phyloP scores from a whole-genome alignment of 768 basidiomycete genomes.

The Suillus subaureus region DNA sequence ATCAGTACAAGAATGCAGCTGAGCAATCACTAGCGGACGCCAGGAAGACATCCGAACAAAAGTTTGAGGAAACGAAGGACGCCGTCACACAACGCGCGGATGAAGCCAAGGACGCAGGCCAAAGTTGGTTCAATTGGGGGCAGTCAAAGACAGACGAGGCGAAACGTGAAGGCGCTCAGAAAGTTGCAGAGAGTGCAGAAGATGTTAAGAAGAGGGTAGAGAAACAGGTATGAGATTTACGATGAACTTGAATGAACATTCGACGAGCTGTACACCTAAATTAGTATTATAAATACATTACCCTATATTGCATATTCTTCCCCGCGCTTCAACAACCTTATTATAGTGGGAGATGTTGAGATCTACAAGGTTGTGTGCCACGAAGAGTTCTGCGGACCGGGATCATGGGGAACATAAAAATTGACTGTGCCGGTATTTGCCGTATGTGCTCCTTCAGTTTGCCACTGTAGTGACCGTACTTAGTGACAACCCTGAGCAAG shows the following conservation, averaged over 20 bases:
- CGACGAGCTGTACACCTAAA: background rate
- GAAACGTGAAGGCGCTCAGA: constrained; percentile 28
- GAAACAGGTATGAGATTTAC: constrained; percentile 24
- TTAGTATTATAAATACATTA: background rate
- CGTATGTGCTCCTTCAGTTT: background rate
- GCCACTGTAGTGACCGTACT: too few relatives aligned
- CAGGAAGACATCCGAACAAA: constrained; percentile 29
- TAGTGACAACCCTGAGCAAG: background rate
- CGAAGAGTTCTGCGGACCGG: background rate
- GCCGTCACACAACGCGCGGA: constrained; percentile 23
- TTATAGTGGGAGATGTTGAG: background rate
- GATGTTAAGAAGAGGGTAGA: constrained; percentile 32
- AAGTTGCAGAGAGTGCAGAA: constrained; percentile 30
- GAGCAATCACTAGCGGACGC: constrained; percentile 26
- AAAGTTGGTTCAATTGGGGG: constrained; percentile 45
- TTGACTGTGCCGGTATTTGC: background rate
- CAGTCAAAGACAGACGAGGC: constrained; percentile 33
- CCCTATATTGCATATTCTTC: background rate
- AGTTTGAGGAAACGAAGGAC: constrained; percentile 33
- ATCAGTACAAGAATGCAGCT: constrained; percentile 28
- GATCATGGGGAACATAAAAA: background rate
- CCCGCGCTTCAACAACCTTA: too few relatives aligned
- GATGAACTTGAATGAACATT: background rate
- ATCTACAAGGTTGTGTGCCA: background rate
- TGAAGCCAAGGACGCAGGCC: constrained; percentile 28